Percentiles rank a stretch among this genome's conserved stretches.
These are phyloP conservation scores for Pseudovirgaria hyperparasitica DNA, from an alignment of 2,329 filamentous ascomycete species.

Conservation along the genomic window DNA sequence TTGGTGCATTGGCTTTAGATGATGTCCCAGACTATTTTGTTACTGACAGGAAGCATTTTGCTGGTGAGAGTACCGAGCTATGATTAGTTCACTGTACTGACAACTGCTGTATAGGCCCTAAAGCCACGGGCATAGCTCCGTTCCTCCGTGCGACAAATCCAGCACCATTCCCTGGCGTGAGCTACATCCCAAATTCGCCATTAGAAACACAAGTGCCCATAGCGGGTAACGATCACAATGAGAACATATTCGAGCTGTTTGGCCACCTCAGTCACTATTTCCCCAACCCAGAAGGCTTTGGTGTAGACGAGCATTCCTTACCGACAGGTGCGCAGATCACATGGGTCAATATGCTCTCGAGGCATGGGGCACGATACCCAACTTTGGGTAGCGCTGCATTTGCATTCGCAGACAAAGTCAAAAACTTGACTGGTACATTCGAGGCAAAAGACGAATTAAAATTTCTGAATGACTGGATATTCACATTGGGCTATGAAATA, in stretches of 20 bases:
- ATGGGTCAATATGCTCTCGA: constrained; percentile 59
- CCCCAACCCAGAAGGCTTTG: constrained; percentile 55
- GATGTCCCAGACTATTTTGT: no score
- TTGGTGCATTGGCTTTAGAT: no score
- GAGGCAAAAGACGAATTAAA: constrained; percentile 45
- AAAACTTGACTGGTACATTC: constrained; percentile 40
- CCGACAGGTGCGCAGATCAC: constrained; percentile 55
- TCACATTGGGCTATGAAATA: constrained; percentile 57
- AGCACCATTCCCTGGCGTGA: constrained; percentile 46
- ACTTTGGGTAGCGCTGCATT: constrained; percentile 40
- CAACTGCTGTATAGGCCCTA: no score
- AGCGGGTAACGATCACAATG: constrained; percentile 41
- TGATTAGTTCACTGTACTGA: constrained; percentile 8
- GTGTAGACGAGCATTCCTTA: constrained; percentile 57
- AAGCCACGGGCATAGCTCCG: constrained; percentile 54
- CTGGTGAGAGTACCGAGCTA: no score
- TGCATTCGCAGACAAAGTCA: constrained; percentile 44
- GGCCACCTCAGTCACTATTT: constrained; percentile 59
- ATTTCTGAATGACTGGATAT: constrained; percentile 59
- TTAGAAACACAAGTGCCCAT: constrained; percentile 61
- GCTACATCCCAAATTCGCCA: constrained; percentile 56
- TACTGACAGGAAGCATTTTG: no score
- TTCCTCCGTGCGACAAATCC: constrained; percentile 61
- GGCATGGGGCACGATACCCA: constrained; percentile 64
- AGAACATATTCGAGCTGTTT: constrained; percentile 59